These are phyloP conservation scores for Scenedesmus sp. DNA, from an alignment of 163 green algal species.

Conservation along the genomic window DNA sequence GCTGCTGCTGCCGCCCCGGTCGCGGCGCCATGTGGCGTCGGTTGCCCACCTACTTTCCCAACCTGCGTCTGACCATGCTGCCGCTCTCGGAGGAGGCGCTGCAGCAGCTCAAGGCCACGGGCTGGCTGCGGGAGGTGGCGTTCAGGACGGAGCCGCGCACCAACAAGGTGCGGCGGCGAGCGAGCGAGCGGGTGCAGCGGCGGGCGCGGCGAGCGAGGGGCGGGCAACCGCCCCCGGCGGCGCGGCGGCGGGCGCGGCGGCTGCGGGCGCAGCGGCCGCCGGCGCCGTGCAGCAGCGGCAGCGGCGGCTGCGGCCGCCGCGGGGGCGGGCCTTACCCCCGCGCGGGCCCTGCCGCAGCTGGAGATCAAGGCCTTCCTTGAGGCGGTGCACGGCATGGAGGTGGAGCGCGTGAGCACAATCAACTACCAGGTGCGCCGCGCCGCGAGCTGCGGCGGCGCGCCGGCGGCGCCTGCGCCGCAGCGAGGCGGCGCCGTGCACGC, in stretches of 20 bases:
- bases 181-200: no score
- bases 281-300: neutral
- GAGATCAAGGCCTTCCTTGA: constrained; percentile 86
- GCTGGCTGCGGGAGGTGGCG: constrained; percentile 71
- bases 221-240: no score
- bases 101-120: constrained; percentile 69
- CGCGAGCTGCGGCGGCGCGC: no score
- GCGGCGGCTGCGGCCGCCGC: neutral
- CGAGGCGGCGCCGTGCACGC: no score
- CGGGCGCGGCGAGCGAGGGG: no score
- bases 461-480: no score
- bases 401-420: constrained; percentile 81
- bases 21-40: constrained; percentile 49
- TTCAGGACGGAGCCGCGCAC: constrained; percentile 83
- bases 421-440: constrained; percentile 81
- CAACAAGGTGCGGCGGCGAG: constrained; percentile 87
- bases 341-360: constrained; percentile 58
- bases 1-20: constrained; percentile 3
- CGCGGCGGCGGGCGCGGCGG: no score
- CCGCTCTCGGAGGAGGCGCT: constrained; percentile 69
- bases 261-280: no score
- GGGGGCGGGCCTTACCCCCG: no score
- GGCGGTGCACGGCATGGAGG: constrained; percentile 81
- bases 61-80: constrained; percentile 72
- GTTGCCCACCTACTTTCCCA: constrained; percentile 74